A percentile compares a stretch with the other conserved stretches of the same genome.
phyloP scores from a whole-genome alignment of 2,329 filamentous ascomycete species.

The Lecanicillium sp. region DNA sequence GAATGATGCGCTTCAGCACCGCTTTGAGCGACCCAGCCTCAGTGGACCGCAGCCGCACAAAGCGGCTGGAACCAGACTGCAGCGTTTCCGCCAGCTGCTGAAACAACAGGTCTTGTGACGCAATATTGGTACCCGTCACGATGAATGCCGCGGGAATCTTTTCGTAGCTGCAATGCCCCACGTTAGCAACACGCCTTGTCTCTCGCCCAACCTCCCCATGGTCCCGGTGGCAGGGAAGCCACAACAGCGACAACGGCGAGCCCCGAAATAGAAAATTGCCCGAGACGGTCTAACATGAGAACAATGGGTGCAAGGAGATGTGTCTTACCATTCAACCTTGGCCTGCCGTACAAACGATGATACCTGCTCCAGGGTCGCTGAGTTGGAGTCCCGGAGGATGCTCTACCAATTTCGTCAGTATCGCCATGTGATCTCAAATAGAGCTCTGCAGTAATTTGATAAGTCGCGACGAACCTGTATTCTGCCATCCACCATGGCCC shows the following conservation, averaged over 20 bases:
- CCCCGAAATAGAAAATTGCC: neutral
- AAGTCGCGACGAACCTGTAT: conserved; percentile 41
- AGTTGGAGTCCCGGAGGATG: conserved; percentile 55
- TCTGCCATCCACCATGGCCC: conserved; percentile 56
- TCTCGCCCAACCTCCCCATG: conserved; percentile 1
- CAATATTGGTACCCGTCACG: conserved; percentile 71
- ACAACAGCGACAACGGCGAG: neutral
- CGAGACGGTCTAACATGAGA: neutral
- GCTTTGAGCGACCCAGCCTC: conserved; percentile 71
- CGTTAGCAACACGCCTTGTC: conserved; percentile 17
- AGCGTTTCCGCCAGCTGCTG: conserved; percentile 58
- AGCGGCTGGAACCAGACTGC: conserved; percentile 43
- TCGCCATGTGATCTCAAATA: neutral
- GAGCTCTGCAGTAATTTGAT: neutral
- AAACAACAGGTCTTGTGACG: conserved; percentile 69
- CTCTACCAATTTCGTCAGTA: conserved; percentile 35
- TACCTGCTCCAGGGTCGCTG: conserved; percentile 53
- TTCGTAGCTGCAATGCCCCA: conserved; percentile 25
- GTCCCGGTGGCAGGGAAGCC: neutral
- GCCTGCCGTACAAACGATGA: conserved; percentile 46
- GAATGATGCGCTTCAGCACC: conserved; percentile 66
- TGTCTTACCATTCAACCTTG: conserved; percentile 26
- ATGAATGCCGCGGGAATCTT: conserved; percentile 66
- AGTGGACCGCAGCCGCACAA: conserved; percentile 62
- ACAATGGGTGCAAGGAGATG: neutral